Percentiles rank a stretch among this genome's conserved stretches.
These are phyloP conservation scores for Phytophthora cajani DNA, from an alignment of 352 stramenopile species.

Conservation along the genomic window DNA sequence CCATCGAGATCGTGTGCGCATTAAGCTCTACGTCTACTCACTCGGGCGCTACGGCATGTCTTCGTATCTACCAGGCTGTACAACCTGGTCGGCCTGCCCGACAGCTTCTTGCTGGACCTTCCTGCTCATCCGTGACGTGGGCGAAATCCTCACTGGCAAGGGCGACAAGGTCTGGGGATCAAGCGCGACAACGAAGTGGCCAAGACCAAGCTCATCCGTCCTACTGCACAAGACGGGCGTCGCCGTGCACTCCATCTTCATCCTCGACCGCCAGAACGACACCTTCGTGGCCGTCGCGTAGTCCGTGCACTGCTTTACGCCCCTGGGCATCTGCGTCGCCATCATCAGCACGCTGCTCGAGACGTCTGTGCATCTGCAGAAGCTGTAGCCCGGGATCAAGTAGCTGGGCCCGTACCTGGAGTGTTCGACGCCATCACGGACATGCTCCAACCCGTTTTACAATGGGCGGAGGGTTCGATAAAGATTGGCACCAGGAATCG, in stretches of 20 bases:
- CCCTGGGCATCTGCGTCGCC: slow-evolving; percentile 97
- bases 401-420: slow-evolving; percentile 97
- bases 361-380: slow-evolving; percentile 94
- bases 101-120: slow-evolving; percentile 99
- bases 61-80: slow-evolving; percentile 99
- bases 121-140: slow-evolving; percentile 98
- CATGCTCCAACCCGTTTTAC: slow-evolving; percentile 92
- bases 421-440: slow-evolving; percentile 95
- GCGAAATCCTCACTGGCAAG: slow-evolving; percentile 94
- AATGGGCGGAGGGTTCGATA: too few species aligned
- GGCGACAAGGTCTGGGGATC: slow-evolving; percentile 95
- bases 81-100: slow-evolving; percentile 96
- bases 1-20: slow-evolving; percentile 95
- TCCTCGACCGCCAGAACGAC: slow-evolving; percentile 98
- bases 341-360: slow-evolving; percentile 99
- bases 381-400: slow-evolving; percentile 95
- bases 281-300: slow-evolving; percentile 98
- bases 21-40: slow-evolving; percentile 99
- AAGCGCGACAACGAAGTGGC: slow-evolving; percentile 94
- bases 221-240: slow-evolving; percentile 95
- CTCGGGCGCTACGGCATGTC: slow-evolving; percentile 96
- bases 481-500: too few species aligned
- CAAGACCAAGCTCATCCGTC: slow-evolving; percentile 96
- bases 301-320: slow-evolving; percentile 93
- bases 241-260: slow-evolving; percentile 98